Base-by-base conservation (phyloP, 176 grass and related monocot genomes). In the Triticum dicoccoides region DNA sequence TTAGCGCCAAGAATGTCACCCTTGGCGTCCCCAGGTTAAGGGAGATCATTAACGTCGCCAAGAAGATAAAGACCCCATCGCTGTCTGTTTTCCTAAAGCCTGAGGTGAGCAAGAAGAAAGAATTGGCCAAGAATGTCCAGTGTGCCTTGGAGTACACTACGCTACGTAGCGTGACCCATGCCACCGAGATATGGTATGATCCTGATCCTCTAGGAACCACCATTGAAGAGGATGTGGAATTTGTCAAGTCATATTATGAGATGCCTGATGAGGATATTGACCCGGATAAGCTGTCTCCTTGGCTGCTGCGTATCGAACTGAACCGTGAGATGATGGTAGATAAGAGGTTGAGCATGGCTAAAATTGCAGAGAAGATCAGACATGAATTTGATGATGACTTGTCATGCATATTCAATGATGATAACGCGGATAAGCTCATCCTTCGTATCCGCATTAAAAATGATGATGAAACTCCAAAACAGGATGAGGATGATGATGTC, bases 321-420 rank as follows among this genome's bases (percentile, higher is more conserved):
- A 98, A 98, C 68, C 92, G 94, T 78, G 97, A 98, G 80, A 98
- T 98, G 97, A 96, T 98, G 97, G 92, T 98, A 74, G 97, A 96
- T 90, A 98, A 98, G 90, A 98, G 96, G 88, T 86, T 98, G 85
- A 98, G 94, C 89, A 98, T 96, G 96, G 96, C 92, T 73, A 87
- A 94, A 78, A 98, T 98, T 74, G 96, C 96, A 1, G 96, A 96
- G 61, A 98, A 96, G 87, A 98, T 98, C 25, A 98, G 94, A 87
- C 90, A 89, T 81, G 96, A 96, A 77, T 98, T 98, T 25, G 96
- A 95, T 88, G 93, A 94, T 10, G 97, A 98, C 61, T 86, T 98
- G 56, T 92, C 97, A 74, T 96, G 94, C 87, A 98, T 98, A 86
- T 98, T 98, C 80, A 98, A 96, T 80, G 97, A 98, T 91, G 97